Conservation (phyloP, 2,329 filamentous ascomycete genomes). For the Penicillium sp. region DNA sequence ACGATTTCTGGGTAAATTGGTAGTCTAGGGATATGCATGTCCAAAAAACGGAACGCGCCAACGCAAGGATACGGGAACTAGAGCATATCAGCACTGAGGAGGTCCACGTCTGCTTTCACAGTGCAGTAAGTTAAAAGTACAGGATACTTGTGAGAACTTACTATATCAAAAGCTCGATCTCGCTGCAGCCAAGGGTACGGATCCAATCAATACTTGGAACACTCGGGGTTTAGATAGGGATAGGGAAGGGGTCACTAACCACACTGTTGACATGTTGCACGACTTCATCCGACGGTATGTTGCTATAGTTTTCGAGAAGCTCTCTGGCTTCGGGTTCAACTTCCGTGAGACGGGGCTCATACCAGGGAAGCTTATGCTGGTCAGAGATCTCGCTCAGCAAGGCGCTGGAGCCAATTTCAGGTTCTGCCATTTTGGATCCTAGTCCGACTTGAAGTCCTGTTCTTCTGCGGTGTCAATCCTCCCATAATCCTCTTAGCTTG, state of each 20-base stretch:
- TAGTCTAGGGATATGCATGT: constrained; percentile 22
- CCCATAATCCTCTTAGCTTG: not conserved
- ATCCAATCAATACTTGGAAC: not conserved
- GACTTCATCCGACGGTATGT: constrained; percentile 14
- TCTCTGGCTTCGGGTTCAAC: constrained; percentile 19
- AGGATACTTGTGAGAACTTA: constrained; percentile 1
- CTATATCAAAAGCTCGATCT: constrained; percentile 22
- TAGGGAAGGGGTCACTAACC: constrained; percentile 1
- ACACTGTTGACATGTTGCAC: constrained; percentile 22
- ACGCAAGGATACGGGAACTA: constrained; percentile 30
- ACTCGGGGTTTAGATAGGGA: not conserved
- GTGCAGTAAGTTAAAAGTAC: not conserved
- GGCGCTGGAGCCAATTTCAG: constrained; percentile 13
- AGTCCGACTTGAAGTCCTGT: too few species aligned
- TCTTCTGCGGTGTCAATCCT: too few species aligned
- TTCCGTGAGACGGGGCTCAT: constrained; percentile 13
- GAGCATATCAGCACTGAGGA: not conserved
- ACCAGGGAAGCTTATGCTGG: constrained; percentile 20
- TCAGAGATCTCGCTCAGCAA: constrained; percentile 15
- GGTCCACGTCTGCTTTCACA: too few species aligned
- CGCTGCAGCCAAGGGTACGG: constrained; percentile 6
- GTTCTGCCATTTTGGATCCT: constrained; percentile 14
- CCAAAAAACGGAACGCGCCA: constrained; percentile 24
- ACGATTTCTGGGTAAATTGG: constrained; percentile 24
- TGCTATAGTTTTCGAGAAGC: constrained; percentile 21